Evolutionary conservation across 192 early-diverging fungal species (phyloP), one percentile per base, ranked within the genome.

Genomic region (Entomortierella beljakovae): DNA sequence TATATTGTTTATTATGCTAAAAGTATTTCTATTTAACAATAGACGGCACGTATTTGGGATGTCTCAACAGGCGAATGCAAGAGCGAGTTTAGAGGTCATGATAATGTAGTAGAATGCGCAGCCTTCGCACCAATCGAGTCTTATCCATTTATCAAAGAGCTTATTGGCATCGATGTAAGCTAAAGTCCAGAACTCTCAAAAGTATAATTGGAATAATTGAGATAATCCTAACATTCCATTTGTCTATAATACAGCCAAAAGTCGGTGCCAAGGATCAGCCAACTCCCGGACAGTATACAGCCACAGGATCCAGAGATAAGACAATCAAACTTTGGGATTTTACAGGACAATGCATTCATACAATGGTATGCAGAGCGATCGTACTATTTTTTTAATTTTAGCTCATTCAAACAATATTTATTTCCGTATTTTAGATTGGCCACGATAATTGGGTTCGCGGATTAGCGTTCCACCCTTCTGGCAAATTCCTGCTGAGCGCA

Each of bases 361-460:
- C 92, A 1, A 84, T 98, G 82, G 93, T 94, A 88, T 77, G 81
- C 16, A 18, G 37, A 50, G 28, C 35, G 15, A 18, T 4, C 33
- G 20, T 31, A 11, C 1, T 34, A 23, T 61, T 6, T 34, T 37
- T 49, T n/a, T 53, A 59, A n/a, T 37, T 55, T 46, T 62, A 23
- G 35, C n/a, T 6, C 6, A 35, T 6, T 57, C 55, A 57, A n/a
- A 35, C 20, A 29, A n/a, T 31, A 29, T 23, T 31, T 18, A 25
- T 50, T 50, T 50, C 4, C 49, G 20, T 46, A 46, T 46, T 20
- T 1, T 61, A 93, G 92, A 80, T 87, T 31, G 95, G 96, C 13
- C 96, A 97, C 70, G 95, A 97, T 53, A 96, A 95, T 72, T 97
- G 96, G 96, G 88, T 97, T 13, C 91, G 96, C 40, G 93, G 91